Evolutionary conservation across 768 basidiomycete species (phyloP), one percentile per base, ranked within the genome.

Genomic region (Mycena capillaripes): DNA sequence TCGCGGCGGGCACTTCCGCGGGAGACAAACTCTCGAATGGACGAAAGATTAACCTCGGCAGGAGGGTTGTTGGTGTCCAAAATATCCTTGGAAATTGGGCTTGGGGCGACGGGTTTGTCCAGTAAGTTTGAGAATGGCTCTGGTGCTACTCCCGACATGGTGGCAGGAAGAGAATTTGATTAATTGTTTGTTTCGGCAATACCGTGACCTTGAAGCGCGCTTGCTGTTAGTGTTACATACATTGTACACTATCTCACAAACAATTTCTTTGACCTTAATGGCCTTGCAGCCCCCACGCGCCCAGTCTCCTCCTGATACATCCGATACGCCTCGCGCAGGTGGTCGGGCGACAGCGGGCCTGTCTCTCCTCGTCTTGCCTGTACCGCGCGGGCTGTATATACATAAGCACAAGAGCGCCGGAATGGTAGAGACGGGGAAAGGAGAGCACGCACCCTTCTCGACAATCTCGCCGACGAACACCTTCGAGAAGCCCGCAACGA

Each of bases 381-480:
- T 0, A 94, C 92, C 7, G 88, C 85, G 11, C 95, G 93, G 25
- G 95, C 96, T 96, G 40, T 16, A n/a, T n/a, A n/a, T n/a, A n/a
- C n/a, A n/a, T n/a, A 38, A 77, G 10, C 19, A 9, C 21, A 57
- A 64, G 21, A 32, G 25, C 12, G 17, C 19, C 29, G 36, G 36
- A 55, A 55, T 34, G 50, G 30, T 53, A 63, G n/a, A 36, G 56
- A 65, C 4, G 14, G 36, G 36, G 36, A 36, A 36, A 12, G 12
- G 12, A 12, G 36, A 36, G 36, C 7, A 36, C 23, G 19, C 85
- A 95, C 95, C 95, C 82, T 93, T 94, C 78, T 97, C 96, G 21
- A 97, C 89, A 7, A 97, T 94, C 80, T 97, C 96, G 3, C 96
- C 96, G 4, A 97, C 95, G 71, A 97, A 97, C 0, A 97, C 95